Evolutionary conservation across 106 monocot species (phyloP).

Genomic region (Apostasia shenzhenica): DNA sequence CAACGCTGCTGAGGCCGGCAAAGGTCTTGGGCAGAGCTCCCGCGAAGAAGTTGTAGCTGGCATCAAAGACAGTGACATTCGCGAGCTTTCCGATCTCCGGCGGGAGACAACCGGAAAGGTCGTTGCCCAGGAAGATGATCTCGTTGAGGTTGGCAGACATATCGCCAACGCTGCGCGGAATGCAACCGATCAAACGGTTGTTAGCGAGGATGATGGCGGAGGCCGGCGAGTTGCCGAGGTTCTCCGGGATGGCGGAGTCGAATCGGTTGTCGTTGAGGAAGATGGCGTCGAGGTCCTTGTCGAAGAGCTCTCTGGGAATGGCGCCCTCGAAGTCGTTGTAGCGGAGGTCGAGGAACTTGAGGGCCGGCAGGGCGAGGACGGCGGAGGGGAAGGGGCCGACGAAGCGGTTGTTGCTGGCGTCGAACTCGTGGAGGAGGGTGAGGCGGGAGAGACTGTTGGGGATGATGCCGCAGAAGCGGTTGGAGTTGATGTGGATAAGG

Average conservation of each 20-base stretch:
- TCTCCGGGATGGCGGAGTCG: constrained; percentile 27
- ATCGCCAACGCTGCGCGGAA: constrained; percentile 35
- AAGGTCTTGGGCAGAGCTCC: constrained; percentile 18
- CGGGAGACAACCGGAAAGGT: constrained; percentile 28
- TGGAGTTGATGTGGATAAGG: constrained; percentile 75
- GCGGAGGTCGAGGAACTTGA: constrained; percentile 37
- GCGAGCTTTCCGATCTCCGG: constrained; percentile 24
- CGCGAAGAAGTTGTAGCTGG: constrained; percentile 22
- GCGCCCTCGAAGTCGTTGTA: constrained; percentile 49
- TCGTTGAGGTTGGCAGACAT: constrained; percentile 33
- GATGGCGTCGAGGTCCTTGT: constrained; percentile 32
- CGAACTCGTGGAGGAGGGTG: constrained; percentile 50
- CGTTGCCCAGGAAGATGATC: constrained; percentile 34
- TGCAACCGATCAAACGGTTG: constrained; percentile 43
- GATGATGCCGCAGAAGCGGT: constrained; percentile 64
- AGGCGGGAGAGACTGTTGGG: constrained; percentile 32
- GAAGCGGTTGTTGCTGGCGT: constrained; percentile 70
- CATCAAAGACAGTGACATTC: constrained; percentile 31
- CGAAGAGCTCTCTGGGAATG: constrained; percentile 13
- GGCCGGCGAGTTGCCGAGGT: constrained; percentile 41
- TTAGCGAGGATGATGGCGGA: constrained; percentile 46
- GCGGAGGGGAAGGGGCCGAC: constrained; percentile 51
- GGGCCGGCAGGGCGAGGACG: constrained; percentile 20
- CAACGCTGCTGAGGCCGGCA: constrained; percentile 7
- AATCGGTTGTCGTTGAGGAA: constrained; percentile 50